A percentile compares a stretch with the other conserved stretches of the same genome.
Evolutionary conservation across 73 alveolate species (phyloP).

Genomic region (Effrenium voratum): DNA sequence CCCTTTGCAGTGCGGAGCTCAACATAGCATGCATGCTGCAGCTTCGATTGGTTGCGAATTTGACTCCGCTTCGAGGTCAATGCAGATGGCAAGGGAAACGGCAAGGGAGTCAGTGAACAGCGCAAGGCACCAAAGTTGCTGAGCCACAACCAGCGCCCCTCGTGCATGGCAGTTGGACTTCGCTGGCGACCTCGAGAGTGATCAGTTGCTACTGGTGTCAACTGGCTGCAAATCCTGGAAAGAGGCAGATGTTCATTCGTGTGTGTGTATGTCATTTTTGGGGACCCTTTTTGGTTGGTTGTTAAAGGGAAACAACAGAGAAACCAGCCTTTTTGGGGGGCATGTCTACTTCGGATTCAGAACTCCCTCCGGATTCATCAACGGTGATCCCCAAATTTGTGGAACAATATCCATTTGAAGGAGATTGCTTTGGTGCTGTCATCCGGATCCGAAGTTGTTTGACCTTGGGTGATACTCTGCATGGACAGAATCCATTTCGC

Average conservation of each 20-base stretch:
- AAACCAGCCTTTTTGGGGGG: too few species aligned
- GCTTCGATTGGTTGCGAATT: too few species aligned
- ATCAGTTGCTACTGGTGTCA: constrained; percentile 63
- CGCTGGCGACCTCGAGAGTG: constrained; percentile 87
- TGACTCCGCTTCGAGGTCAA: constrained; percentile 4
- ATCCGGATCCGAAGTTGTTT: background rate
- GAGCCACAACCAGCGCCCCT: background rate
- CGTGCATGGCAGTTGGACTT: constrained; percentile 53
- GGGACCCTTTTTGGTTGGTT: too few species aligned
- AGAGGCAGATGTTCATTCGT: background rate
- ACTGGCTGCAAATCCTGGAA: background rate
- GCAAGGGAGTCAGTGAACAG: constrained; percentile 63
- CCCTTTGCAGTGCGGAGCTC: constrained; percentile 56
- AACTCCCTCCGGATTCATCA: too few species aligned
- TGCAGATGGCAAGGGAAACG: constrained; percentile 61
- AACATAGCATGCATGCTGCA: background rate
- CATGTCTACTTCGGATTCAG: too few species aligned
- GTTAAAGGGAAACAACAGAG: too few species aligned
- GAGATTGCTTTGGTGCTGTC: background rate
- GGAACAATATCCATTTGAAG: too few species aligned
- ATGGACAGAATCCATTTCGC: too few species aligned
- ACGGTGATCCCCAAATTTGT: too few species aligned
- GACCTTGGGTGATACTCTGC: background rate
- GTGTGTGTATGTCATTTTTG: too few species aligned
- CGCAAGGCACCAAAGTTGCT: constrained; percentile 17